These are phyloP conservation scores for Allium fistulosum DNA, from an alignment of 106 monocot species.

Conservation along the genomic window DNA sequence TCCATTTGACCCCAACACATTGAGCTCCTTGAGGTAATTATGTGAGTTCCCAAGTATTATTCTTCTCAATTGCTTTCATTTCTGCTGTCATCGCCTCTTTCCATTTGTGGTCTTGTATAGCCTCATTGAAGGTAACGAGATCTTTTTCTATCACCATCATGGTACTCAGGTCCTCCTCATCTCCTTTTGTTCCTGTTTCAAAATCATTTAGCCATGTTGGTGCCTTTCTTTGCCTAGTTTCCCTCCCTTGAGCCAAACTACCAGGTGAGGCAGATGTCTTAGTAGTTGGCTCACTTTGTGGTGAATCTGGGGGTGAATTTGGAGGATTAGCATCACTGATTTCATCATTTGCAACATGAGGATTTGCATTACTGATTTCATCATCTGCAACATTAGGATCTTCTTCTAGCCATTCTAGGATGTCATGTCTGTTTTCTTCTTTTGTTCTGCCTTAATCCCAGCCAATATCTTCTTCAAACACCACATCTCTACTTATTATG, in stretches of 20 bases:
- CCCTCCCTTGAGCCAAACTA: neutral
- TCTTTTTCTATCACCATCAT: neutral
- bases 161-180: neutral
- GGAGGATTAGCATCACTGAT: neutral
- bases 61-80: neutral
- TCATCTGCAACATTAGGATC: neutral
- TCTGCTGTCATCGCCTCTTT: neutral
- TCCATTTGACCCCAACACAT: slow-evolving; percentile 1
- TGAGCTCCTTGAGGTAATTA: neutral
- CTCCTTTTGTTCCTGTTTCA: neutral
- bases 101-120: neutral
- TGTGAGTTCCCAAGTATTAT: neutral
- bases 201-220: neutral
- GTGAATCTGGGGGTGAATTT: neutral
- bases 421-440: neutral
- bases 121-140: neutral
- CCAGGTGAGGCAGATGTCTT: neutral
- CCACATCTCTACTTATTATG: neutral
- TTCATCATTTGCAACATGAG: neutral
- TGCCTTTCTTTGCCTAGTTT: neutral
- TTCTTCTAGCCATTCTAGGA: neutral
- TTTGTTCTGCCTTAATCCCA: neutral
- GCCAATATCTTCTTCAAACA: neutral
- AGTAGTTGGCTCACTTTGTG: neutral
- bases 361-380: neutral